phyloP scores from a whole-genome alignment of 768 basidiomycete species.

The Floccularia luteovirens region DNA sequence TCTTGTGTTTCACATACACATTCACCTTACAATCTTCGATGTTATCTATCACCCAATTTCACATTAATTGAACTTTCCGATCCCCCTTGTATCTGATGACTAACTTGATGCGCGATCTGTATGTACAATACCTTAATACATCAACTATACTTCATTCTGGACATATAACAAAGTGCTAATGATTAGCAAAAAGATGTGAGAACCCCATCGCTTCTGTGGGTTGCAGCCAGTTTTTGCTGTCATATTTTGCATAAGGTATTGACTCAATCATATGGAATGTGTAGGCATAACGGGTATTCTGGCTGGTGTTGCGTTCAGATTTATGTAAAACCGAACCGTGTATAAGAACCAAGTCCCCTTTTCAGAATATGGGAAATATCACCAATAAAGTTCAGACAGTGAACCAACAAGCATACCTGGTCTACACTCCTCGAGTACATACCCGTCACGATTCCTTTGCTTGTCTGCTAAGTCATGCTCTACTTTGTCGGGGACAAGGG shows the following conservation, averaged over 20 bases:
- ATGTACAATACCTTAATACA: too few species aligned
- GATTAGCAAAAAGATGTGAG: too few species aligned
- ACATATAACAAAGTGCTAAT: too few species aligned
- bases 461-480: slow-evolving; percentile 20
- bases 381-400: not conserved
- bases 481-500: slow-evolving; percentile 33
- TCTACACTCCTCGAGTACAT: slow-evolving; percentile 62
- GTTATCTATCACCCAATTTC: too few species aligned
- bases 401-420: slow-evolving; percentile 54
- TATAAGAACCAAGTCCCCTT: slow-evolving; percentile 88
- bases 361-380: not conserved
- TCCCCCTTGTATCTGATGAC: too few species aligned
- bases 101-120: too few species aligned
- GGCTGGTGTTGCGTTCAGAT: slow-evolving; percentile 78
- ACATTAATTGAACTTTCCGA: too few species aligned
- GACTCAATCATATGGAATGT: slow-evolving; percentile 95
- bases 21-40: too few species aligned
- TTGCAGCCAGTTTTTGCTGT: slow-evolving; percentile 94
- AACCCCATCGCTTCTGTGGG: slow-evolving; percentile 83
- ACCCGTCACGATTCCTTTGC: slow-evolving; percentile 37
- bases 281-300: slow-evolving; percentile 83
- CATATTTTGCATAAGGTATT: slow-evolving; percentile 62
- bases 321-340: slow-evolving; percentile 93
- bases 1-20: too few species aligned
- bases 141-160: too few species aligned